Percentiles rank a stretch among this genome's conserved stretches.
Evolutionary conservation across 2,329 filamentous ascomycete genomes (phyloP).

Genomic region (Trichoderma sp.): DNA sequence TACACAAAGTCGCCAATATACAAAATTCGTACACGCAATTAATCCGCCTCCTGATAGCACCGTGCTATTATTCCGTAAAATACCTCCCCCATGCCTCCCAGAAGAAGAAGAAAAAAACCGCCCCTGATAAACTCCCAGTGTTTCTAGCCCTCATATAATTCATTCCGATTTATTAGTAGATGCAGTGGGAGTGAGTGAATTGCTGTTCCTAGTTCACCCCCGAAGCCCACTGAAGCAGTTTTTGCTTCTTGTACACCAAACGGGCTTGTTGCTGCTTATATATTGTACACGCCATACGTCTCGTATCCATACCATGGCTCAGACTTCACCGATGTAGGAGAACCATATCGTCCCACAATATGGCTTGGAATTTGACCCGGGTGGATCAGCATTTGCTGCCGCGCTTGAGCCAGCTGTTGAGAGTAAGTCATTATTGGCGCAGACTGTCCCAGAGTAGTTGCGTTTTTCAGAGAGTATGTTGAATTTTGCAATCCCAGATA

Average conservation of each 20-base stretch:
- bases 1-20: neutral
- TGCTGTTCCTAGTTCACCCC: neutral
- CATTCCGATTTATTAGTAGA: neutral
- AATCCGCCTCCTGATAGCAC: neutral
- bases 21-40: neutral
- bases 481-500: slow-evolving; percentile 50
- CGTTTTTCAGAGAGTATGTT: slow-evolving; percentile 46
- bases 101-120: neutral
- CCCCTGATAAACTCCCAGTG: neutral
- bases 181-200: neutral
- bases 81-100: neutral
- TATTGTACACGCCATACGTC: slow-evolving; percentile 54
- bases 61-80: neutral
- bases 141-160: neutral
- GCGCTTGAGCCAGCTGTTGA: slow-evolving; percentile 44
- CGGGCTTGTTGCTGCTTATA: slow-evolving; percentile 49
- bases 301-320: slow-evolving; percentile 60
- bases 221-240: neutral
- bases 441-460: slow-evolving; percentile 48
- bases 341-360: slow-evolving; percentile 36
- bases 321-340: slow-evolving; percentile 42
- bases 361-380: slow-evolving; percentile 30
- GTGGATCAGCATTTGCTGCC: slow-evolving; percentile 39
- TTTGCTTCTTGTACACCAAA: neutral
- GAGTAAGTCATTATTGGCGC: slow-evolving; percentile 21